Conservation (phyloP, 2,329 filamentous ascomycete species). For the Neoarthrinium moseri region DNA sequence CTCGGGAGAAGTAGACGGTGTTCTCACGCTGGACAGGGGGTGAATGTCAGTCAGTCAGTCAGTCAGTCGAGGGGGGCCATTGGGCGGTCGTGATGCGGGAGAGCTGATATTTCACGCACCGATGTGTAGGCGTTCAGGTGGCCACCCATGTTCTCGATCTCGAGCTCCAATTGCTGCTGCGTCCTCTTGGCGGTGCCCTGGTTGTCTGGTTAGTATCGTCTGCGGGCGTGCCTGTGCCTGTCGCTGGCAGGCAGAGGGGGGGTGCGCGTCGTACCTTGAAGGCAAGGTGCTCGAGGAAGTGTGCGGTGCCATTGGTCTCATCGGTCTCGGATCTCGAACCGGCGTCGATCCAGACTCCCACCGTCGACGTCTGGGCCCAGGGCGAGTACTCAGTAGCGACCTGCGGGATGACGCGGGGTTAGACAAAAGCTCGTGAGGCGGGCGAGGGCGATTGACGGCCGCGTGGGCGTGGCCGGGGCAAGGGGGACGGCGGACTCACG, state of each 20-base stretch:
- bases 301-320: constrained; percentile 97
- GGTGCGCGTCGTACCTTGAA: constrained; percentile 75
- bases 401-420: constrained; percentile 46
- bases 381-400: constrained; percentile 98
- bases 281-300: constrained; percentile 99
- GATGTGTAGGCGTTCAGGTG: constrained; percentile 99
- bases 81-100: not conserved
- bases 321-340: constrained; percentile 97
- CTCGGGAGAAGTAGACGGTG: constrained; percentile 99
- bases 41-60: constrained; percentile 11
- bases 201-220: constrained; percentile 15
- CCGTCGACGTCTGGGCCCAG: constrained; percentile 96
- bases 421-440: constrained; percentile 9
- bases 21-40: constrained; percentile 74
- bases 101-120: constrained; percentile 54
- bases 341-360: constrained; percentile 99
- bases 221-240: too few species aligned
- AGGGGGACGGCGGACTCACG: constrained; percentile 53
- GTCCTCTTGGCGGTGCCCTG: constrained; percentile 91
- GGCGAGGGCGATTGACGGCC: constrained; percentile 26
- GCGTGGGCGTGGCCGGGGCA: too few species aligned
- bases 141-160: constrained; percentile 99
- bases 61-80: not conserved
- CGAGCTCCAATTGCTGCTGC: constrained; percentile 96
- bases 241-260: constrained; percentile 5